Conservation (phyloP, 177 flowering plant species). For the Vitis hybrid region DNA sequence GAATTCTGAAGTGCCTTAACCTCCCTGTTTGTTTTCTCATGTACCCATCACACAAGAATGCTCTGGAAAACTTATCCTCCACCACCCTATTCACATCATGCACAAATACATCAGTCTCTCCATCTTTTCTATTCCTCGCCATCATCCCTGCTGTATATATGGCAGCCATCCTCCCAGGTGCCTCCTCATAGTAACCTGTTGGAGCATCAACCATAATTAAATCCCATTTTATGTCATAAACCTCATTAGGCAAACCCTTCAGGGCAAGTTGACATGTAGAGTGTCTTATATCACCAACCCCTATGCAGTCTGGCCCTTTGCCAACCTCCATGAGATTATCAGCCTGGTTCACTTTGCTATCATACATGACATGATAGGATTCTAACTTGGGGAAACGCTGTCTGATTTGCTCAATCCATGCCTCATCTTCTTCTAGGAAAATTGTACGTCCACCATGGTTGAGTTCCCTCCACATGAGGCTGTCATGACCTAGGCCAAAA, state of each 20-base stretch:
- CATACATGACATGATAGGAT: conserved; percentile 51
- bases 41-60: conserved; percentile 52
- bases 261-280: conserved; percentile 52
- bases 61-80: conserved; percentile 50
- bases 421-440: conserved; percentile 64
- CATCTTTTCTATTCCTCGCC: conserved; percentile 53
- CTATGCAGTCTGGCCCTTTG: conserved; percentile 43
- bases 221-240: conserved; percentile 62
- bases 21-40: conserved; percentile 59
- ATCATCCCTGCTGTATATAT: conserved; percentile 70
- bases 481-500: conserved; percentile 74
- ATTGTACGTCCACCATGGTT: conserved; percentile 64
- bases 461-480: conserved; percentile 67
- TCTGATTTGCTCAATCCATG: conserved; percentile 55
- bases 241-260: conserved; percentile 48
- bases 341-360: conserved; percentile 56
- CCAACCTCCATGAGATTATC: conserved; percentile 46
- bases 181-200: conserved; percentile 64
- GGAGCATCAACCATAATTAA: conserved; percentile 79
- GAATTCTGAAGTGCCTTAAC: conserved; percentile 56
- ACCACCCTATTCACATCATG: conserved; percentile 63
- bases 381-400: conserved; percentile 47
- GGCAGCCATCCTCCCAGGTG: conserved; percentile 70
- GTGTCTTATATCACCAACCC: conserved; percentile 34
- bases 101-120: conserved; percentile 61